A percentile compares a stretch with the other conserved stretches of the same genome.
Conservation (phyloP, 768 basidiomycete species). For the Ramaria sp. region DNA sequence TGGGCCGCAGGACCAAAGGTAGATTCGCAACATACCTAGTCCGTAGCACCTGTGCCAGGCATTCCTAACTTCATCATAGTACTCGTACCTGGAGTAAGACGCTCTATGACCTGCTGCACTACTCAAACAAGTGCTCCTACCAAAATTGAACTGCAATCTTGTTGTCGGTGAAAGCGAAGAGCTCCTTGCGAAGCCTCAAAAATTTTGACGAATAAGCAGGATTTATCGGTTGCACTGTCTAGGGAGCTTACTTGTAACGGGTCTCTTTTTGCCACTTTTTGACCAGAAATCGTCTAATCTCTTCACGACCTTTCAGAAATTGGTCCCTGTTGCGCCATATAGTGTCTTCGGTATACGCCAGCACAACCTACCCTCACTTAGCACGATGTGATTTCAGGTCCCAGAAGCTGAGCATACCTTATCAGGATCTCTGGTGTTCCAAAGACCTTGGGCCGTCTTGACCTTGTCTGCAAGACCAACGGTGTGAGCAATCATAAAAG, state of each 20-base stretch:
- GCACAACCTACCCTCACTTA: conserved; percentile 21
- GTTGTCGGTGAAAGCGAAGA: conserved; percentile 42
- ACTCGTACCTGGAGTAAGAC: conserved; percentile 37
- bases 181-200: conserved; percentile 34
- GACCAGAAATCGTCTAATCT: conserved; percentile 34
- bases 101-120: conserved; percentile 11
- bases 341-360: conserved; percentile 41
- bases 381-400: conserved; percentile 11
- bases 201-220: too few species aligned
- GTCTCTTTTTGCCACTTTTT: conserved; percentile 43
- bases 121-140: neutral
- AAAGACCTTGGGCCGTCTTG: conserved; percentile 38
- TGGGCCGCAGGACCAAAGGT: neutral
- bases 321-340: conserved; percentile 46
- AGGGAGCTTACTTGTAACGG: conserved; percentile 26
- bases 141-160: conserved; percentile 42
- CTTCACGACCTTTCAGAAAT: conserved; percentile 34
- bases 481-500: neutral
- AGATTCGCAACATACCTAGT: conserved; percentile 19
- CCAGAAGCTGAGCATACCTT: conserved; percentile 4
- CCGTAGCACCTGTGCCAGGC: conserved; percentile 39
- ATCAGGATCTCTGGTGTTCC: conserved; percentile 28
- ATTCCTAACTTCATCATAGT: conserved; percentile 21
- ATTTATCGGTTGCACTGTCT: too few species aligned
- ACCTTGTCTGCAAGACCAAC: conserved; percentile 26